phyloP scores from a whole-genome alignment of 768 basidiomycete species.

The Sporobolomyces phaffii region DNA sequence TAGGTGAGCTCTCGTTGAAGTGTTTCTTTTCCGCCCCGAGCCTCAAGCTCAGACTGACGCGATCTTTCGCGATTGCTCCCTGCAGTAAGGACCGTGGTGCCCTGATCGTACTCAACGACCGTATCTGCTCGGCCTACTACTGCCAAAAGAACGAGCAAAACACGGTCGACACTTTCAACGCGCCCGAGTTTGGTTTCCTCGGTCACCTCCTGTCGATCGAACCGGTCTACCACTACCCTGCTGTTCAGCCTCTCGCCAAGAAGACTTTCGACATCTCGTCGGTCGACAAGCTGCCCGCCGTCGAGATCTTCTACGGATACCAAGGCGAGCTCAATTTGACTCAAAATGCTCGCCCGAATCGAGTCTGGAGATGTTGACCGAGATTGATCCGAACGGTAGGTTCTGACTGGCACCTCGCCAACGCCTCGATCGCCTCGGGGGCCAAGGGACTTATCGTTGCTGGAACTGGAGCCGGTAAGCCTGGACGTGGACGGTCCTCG shows the following conservation, averaged over 20 bases:
- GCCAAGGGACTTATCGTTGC: slow-evolving; percentile 28
- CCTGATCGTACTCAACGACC: slow-evolving; percentile 45
- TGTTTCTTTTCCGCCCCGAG: too few relatives aligned
- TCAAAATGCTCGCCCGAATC: too few relatives aligned
- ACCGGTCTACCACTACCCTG: slow-evolving; percentile 40
- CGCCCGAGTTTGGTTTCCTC: slow-evolving; percentile 45
- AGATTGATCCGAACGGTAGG: background rate
- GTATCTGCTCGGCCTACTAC: slow-evolving; percentile 45
- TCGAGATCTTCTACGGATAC: slow-evolving; percentile 36
- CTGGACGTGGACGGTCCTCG: too few relatives aligned
- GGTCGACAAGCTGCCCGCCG: slow-evolving; percentile 28
- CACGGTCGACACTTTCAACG: slow-evolving; percentile 45
- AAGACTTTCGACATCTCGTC: slow-evolving; percentile 32
- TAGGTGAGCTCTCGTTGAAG: too few relatives aligned
- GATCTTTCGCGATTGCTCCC: too few relatives aligned
- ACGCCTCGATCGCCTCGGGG: slow-evolving; percentile 20
- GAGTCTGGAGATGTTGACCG: too few relatives aligned
- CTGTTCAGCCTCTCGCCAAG: slow-evolving; percentile 42
- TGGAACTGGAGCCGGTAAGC: slow-evolving; percentile 7
- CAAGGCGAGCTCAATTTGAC: slow-evolving; percentile 2
- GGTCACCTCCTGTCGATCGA: slow-evolving; percentile 39
- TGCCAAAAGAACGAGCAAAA: slow-evolving; percentile 42
- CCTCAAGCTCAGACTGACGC: too few relatives aligned
- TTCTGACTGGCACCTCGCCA: slow-evolving; percentile 15
- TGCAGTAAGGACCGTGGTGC: slow-evolving; percentile 35